Base-by-base conservation (phyloP, 2,329 filamentous ascomycete genomes). In the Claviceps fusiformis region DNA sequence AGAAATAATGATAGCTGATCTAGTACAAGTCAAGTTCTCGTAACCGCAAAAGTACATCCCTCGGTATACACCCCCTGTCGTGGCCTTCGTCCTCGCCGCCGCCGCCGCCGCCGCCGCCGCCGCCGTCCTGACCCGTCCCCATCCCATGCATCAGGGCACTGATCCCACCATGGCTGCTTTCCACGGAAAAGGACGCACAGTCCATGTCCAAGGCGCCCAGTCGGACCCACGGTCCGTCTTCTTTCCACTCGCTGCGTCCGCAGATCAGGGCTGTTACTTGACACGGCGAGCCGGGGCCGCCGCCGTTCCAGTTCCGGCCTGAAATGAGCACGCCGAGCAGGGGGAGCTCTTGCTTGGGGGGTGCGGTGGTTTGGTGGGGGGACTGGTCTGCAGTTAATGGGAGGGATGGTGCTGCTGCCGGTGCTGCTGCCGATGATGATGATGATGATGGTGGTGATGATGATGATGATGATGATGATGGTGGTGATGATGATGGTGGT, bases 11-110 rank as follows among this genome's bases (percentile, higher is more conserved):
- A 33, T 35, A 35, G 41, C 15, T 19, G 7, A 6, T 45, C 19
- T 59, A 71, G 55, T 68, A 69, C n/a, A 71, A 61, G 51, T 71
- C 68, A 50, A 71, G 56, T 57, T 70, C 67, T 52, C 63, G 62
- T 53, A 70, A 8, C 52, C 59, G 55, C 27, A 70, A 60, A 53
- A 59, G 61, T 31, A 69, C 45, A 50, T 64, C 63, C 50, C 57
- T 62, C 39, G 57, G 62, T 31, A 57, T 55, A 2, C 19, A 5
- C 19, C 19, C 44, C 11, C 24, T 24, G 24, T 24, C 24, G 24
- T 24, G 24, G 24, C 24, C 24, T 24, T 56, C 55, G 1, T 62
- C 61, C 24, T 37, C 35, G 8, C 31, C 31, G n/a, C n/a, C n/a
- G n/a, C 3, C 35, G 5, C 11, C 35, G 35, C 11, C 33, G 9